Evolutionary conservation across 148 eudicot genomes (phyloP).

Genomic region (Selenicereus undatus): DNA sequence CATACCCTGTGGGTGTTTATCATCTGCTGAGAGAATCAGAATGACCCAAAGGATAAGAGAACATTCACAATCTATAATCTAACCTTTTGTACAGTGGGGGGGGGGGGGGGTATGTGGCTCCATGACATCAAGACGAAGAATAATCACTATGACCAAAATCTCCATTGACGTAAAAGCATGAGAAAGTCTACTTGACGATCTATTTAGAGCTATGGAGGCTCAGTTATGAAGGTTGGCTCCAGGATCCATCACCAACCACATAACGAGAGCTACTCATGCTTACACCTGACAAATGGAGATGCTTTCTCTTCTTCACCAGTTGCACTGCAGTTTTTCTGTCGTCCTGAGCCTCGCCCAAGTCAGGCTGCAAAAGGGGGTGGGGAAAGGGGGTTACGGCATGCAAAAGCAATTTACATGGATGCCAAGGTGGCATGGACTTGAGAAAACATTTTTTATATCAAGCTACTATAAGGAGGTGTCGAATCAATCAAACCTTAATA

Average conservation of each 20-base stretch:
- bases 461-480: background rate
- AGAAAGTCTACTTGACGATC: background rate
- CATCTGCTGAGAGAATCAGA: background rate
- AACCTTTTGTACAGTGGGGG: background rate
- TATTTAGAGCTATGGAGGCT: conserved; percentile 6
- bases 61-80: background rate
- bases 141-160: background rate
- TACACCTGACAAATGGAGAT: conserved; percentile 59
- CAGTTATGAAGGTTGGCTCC: conserved; percentile 13
- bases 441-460: background rate
- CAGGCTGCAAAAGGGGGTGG: conserved; percentile 52
- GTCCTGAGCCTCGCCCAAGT: conserved; percentile 46
- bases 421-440: too few species aligned
- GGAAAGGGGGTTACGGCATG: background rate
- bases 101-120: background rate
- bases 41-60: background rate
- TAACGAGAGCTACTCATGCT: conserved; percentile 40
- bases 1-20: too few species aligned
- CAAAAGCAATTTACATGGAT: background rate
- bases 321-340: conserved; percentile 58
- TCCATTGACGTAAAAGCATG: too few species aligned
- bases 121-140: background rate
- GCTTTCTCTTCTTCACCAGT: conserved; percentile 69
- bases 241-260: conserved; percentile 43
- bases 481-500: conserved; percentile 42